Evolutionary conservation across 2,329 filamentous ascomycete genomes (phyloP), one percentile per base, ranked within the genome.

Genomic region (Elsinoe batatas): DNA sequence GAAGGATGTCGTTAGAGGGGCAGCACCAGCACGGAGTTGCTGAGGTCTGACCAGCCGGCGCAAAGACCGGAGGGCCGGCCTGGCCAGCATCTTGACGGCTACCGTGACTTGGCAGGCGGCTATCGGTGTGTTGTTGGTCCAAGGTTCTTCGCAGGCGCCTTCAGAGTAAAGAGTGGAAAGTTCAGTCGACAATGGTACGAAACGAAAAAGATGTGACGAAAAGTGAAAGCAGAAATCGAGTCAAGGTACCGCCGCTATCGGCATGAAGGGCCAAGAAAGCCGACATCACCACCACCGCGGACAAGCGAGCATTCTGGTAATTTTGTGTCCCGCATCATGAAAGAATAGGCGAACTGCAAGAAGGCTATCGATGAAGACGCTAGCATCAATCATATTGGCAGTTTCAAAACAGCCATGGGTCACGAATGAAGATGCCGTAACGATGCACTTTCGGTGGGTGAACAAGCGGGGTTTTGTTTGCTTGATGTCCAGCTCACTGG

Each of bases 171-270:
- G 47, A 51, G 35, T 38, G 26, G 47, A 51, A 26, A 49, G 20
- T 35, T 20, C 17, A 33, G 15, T 33, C 26, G 30, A 35, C 44
- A 49, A 49, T 49, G 44, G 18, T 13, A 11, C 13, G n/a, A 15
- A 17, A 18, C 30, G 17, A 13, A 49, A 49, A 49, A 49, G 32
- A 8, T 13, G 47, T 51, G 47, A 51, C 47, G 47, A 51, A 51
- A 51, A 46, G 33, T 42, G 42, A n/a, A 35, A 47, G 20, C 18
- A 55, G 53, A 55, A 35, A 33, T 55, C 40, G 53, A 55, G 53
- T 55, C 53, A 55, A 55, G 10, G 18, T 37, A 46, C 4, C 53
- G 53, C 53, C 53, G 53, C 53, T 55, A 55, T 55, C 53, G 53
- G 53, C 53, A 32, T 40, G n/a, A 32, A 15, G 11, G 20, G 51